A percentile compares a stretch with the other conserved stretches of the same genome.
Conservation (phyloP, 768 basidiomycete species). For the Phylloporus scabripes region DNA sequence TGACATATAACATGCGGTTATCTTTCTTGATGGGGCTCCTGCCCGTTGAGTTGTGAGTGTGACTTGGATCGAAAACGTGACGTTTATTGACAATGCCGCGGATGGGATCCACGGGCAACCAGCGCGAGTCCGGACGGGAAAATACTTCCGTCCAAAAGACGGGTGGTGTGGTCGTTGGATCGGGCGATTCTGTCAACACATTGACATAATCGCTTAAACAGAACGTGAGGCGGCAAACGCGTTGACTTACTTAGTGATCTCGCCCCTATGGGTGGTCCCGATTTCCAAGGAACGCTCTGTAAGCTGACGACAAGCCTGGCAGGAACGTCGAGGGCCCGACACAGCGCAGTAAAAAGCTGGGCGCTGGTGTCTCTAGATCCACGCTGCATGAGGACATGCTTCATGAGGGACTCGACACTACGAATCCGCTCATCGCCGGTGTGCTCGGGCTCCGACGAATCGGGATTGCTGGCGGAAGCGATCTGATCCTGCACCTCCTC, state of each 20-base stretch:
- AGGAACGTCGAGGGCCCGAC: constrained; percentile 81
- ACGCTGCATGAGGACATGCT: constrained; percentile 73
- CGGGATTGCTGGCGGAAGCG: constrained; percentile 24
- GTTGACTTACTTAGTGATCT: constrained; percentile 17
- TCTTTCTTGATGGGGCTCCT: constrained; percentile 35
- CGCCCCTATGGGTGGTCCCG: constrained; percentile 26
- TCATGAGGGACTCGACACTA: constrained; percentile 85
- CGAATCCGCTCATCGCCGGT: constrained; percentile 62
- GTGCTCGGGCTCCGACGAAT: constrained; percentile 38
- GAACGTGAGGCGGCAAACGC: constrained; percentile 5
- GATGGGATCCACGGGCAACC: constrained; percentile 91
- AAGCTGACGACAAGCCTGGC: constrained; percentile 84
- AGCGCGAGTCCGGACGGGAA: constrained; percentile 82
- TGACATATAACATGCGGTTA: constrained; percentile 89
- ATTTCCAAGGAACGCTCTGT: constrained; percentile 90
- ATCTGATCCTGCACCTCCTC: constrained; percentile 55
- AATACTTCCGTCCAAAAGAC: constrained; percentile 98
- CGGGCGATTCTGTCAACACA: constrained; percentile 23
- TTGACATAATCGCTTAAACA: constrained; percentile 24
- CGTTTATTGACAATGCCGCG: constrained; percentile 76
- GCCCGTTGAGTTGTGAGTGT: constrained; percentile 18
- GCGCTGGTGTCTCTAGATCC: constrained; percentile 85
- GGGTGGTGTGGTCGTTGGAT: constrained; percentile 66
- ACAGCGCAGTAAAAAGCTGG: constrained; percentile 87
- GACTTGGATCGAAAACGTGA: constrained; percentile 71